Evolutionary conservation across 1,284 basidiomycete genomes (phyloP).

Genomic region (Cryptococcus deneoformans): DNA sequence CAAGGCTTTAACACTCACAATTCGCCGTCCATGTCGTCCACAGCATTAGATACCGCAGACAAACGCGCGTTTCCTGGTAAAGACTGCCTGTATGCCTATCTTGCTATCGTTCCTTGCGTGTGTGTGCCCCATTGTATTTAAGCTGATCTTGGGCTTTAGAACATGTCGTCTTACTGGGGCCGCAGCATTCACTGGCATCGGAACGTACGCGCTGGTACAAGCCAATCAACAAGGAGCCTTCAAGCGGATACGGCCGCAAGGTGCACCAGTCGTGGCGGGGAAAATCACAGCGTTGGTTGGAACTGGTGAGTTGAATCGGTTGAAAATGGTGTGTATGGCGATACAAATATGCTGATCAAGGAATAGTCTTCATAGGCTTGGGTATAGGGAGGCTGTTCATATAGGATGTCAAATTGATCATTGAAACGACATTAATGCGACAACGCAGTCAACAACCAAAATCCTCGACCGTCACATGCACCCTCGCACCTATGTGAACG

Average conservation of each 20-base stretch:
- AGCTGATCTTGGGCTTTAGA: conserved; percentile 14
- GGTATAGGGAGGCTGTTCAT: conserved; percentile 18
- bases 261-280: conserved; percentile 28
- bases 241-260: conserved; percentile 27
- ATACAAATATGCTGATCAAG: not conserved
- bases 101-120: not conserved
- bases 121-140: not conserved
- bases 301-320: conserved; percentile 30
- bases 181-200: conserved; percentile 40
- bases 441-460: too few relatives aligned
- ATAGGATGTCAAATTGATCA: not conserved
- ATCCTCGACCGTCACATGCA: too few relatives aligned
- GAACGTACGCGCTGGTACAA: conserved; percentile 41
- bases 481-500: too few relatives aligned
- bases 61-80: conserved; percentile 5
- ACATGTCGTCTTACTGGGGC: conserved; percentile 43
- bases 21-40: too few relatives aligned
- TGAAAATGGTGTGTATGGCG: not conserved
- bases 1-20: too few relatives aligned
- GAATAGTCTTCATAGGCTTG: conserved; percentile 16
- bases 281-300: conserved; percentile 36
- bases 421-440: too few relatives aligned
- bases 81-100: conserved; percentile 15
- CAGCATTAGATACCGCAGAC: not conserved
- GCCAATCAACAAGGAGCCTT: conserved; percentile 41